These are phyloP conservation scores for Purpureocillium takamizusanense DNA, from an alignment of 2,329 filamentous ascomycete species.

Conservation along the genomic window DNA sequence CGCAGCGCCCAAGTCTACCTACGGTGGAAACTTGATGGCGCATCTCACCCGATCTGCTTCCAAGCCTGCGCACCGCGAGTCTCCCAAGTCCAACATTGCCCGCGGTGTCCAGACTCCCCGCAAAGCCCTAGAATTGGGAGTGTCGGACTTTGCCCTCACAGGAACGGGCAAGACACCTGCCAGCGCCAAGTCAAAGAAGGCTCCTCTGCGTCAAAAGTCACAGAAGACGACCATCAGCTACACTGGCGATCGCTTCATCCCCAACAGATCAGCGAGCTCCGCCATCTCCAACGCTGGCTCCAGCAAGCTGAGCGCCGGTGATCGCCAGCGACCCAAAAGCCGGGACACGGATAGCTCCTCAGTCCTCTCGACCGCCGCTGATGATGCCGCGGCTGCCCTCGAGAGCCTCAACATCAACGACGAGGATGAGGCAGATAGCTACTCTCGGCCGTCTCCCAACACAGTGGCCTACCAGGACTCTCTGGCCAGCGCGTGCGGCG, in stretches of 20 bases:
- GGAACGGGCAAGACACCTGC: slow-evolving; percentile 69
- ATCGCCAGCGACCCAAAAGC: slow-evolving; percentile 65
- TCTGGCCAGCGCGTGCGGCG: slow-evolving; percentile 81
- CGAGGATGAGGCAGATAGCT: slow-evolving; percentile 59
- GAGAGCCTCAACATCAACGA: slow-evolving; percentile 69
- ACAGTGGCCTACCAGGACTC: slow-evolving; percentile 88
- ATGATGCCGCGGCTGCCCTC: slow-evolving; percentile 71
- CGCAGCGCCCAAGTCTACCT: slow-evolving; percentile 61
- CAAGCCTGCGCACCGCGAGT: slow-evolving; percentile 66
- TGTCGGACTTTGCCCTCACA: slow-evolving; percentile 86
- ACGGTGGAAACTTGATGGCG: slow-evolving; percentile 68
- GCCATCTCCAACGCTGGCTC: slow-evolving; percentile 74
- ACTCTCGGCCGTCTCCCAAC: slow-evolving; percentile 76
- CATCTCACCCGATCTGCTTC: slow-evolving; percentile 65
- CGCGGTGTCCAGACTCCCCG: slow-evolving; percentile 66
- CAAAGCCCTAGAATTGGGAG: slow-evolving; percentile 74
- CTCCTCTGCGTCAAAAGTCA: slow-evolving; percentile 40
- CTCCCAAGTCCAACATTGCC: slow-evolving; percentile 94
- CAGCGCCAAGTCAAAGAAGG: slow-evolving; percentile 48
- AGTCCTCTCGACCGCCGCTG: slow-evolving; percentile 68
- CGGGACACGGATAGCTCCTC: slow-evolving; percentile 62
- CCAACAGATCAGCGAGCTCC: slow-evolving; percentile 84
- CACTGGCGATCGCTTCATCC: slow-evolving; percentile 87
- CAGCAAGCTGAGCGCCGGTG: slow-evolving; percentile 67
- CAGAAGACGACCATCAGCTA: slow-evolving; percentile 77